phyloP scores from a whole-genome alignment of 768 basidiomycete species.

The Cubamyces lactineus region DNA sequence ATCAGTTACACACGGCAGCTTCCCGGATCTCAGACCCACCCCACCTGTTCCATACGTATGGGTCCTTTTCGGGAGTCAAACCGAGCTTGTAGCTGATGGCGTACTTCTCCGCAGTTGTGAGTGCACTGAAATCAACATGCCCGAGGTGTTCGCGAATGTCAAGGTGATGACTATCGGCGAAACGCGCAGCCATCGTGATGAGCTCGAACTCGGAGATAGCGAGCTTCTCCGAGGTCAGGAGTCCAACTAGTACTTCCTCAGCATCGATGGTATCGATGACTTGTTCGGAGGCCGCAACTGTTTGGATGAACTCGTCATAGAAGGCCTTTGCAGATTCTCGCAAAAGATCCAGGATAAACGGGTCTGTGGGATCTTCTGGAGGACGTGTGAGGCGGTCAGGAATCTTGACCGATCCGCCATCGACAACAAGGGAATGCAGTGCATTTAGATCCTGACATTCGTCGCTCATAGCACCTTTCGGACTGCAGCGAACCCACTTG shows the following conservation, averaged over 20 bases:
- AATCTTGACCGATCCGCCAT: conserved; percentile 63
- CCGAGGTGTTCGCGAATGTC: conserved; percentile 49
- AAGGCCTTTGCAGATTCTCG: conserved; percentile 51
- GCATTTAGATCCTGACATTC: conserved; percentile 77
- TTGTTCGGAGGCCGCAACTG: conserved; percentile 18
- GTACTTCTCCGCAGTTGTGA: conserved; percentile 57
- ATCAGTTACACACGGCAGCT: not conserved
- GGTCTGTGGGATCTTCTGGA: conserved; percentile 48
- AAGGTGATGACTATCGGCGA: conserved; percentile 49
- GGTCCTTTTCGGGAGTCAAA: conserved; percentile 44
- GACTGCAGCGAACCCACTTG: conserved; percentile 60
- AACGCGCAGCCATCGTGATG: conserved; percentile 51
- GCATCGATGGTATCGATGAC: conserved; percentile 42
- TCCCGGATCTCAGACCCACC: not conserved
- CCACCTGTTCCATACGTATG: conserved; percentile 57
- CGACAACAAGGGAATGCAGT: conserved; percentile 69
- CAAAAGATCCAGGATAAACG: conserved; percentile 58
- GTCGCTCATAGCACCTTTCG: conserved; percentile 58
- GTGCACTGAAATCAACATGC: conserved; percentile 60
- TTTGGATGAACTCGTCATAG: conserved; percentile 44
- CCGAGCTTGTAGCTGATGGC: conserved; percentile 48
- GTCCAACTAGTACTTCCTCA: conserved; percentile 43
- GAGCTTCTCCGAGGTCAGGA: conserved; percentile 54
- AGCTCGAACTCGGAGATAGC: conserved; percentile 66
- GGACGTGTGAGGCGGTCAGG: conserved; percentile 53